A percentile compares a stretch with the other conserved stretches of the same genome.
Conservation (phyloP, 306 rosid genomes). For the Styphnolobium japonicum region DNA sequence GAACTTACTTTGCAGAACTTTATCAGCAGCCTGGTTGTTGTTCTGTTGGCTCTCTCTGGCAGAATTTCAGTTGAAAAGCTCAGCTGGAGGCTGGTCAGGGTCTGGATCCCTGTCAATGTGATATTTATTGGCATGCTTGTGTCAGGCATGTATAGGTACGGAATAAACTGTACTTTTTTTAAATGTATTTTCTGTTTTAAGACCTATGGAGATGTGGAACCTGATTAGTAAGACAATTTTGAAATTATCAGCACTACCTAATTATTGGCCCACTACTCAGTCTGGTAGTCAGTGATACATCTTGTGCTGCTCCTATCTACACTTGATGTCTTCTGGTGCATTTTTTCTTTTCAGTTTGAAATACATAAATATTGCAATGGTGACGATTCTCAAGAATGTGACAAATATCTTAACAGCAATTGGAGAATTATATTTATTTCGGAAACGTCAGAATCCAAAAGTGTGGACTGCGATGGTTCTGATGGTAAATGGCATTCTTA, state of each 20-base stretch:
- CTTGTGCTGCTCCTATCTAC: not conserved
- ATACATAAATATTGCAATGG: constrained; percentile 87
- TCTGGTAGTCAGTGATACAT: not conserved
- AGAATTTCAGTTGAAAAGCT: constrained; percentile 62
- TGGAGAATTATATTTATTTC: constrained; percentile 76
- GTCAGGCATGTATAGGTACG: constrained; percentile 89
- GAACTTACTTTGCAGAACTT: constrained; percentile 63
- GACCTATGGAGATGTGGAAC: not conserved
- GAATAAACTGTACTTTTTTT: not conserved
- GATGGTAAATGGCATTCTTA: constrained; percentile 51
- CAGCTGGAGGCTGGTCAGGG: constrained; percentile 74
- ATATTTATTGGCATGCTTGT: constrained; percentile 90
- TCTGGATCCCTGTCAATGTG: constrained; percentile 88
- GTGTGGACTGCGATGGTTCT: constrained; percentile 90
- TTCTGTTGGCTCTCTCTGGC: constrained; percentile 58
- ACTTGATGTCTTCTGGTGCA: constrained; percentile 10
- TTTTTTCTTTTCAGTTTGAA: constrained; percentile 66
- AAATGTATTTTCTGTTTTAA: not conserved
- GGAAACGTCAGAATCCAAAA: constrained; percentile 70
- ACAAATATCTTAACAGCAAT: constrained; percentile 84
- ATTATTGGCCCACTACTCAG: not conserved
- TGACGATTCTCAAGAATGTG: constrained; percentile 90
- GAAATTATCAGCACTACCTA: not conserved
- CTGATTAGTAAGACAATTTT: constrained; percentile 1
- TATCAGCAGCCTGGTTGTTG: constrained; percentile 63